Percentiles rank a stretch among this genome's conserved stretches.
Evolutionary conservation across 73 alveolate genomes (phyloP).

Genomic region (Effrenium voratum): DNA sequence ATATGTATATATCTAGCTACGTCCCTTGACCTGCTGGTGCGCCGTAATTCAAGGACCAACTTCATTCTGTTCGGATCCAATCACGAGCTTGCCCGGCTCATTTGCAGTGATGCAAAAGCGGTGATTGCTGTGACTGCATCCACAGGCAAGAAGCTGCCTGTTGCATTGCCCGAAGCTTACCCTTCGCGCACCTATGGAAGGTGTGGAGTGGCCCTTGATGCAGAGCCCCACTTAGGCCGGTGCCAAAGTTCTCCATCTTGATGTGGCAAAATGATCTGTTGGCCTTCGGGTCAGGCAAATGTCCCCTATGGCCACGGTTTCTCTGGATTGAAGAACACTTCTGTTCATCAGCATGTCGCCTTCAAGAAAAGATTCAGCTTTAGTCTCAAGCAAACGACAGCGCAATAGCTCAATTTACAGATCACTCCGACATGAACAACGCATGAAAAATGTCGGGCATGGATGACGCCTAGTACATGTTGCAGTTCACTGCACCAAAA

Average conservation of each 20-base stretch:
- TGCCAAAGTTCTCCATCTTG: slow-evolving; percentile 80
- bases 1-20: no score
- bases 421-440: neutral
- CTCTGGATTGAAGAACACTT: neutral
- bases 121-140: neutral
- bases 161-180: neutral
- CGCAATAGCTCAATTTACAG: neutral
- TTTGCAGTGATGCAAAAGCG: neutral
- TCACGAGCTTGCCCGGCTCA: neutral
- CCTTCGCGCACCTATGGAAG: neutral
- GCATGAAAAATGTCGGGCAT: neutral
- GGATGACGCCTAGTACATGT: no score
- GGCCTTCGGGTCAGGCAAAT: neutral
- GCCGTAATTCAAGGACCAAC: neutral
- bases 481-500: no score
- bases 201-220: neutral
- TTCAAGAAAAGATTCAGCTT: no score
- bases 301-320: neutral
- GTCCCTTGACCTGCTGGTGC: no score
- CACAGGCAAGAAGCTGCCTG: neutral
- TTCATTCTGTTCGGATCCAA: neutral
- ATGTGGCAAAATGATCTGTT: slow-evolving; percentile 92
- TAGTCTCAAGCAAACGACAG: no score
- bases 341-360: no score
- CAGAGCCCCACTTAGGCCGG: neutral